Evolutionary conservation across 257 asterid species (phyloP), one percentile per base, ranked within the genome.

Genomic region (Scutellaria baicalensis): DNA sequence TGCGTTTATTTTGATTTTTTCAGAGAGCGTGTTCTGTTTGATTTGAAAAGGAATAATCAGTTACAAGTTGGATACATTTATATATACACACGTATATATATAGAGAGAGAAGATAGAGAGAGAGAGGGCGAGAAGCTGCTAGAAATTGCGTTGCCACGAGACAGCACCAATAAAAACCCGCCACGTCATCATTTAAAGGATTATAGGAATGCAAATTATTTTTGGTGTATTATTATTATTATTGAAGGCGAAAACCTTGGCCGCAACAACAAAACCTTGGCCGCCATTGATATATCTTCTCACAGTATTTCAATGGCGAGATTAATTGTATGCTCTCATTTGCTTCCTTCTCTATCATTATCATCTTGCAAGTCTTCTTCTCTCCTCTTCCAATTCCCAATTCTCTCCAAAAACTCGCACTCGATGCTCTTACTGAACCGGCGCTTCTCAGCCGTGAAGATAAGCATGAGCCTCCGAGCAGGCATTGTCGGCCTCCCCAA

Each of bases 401-500:
- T 42, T 52, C 77, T 72, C 21, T 73, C 84, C 8, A 80, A 82
- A 67, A 49, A 83, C 70, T 68, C 89, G 60, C 76, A 52, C 2
- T 70, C 89, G 11, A 48, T 69, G 58, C 64, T 83, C 59, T 59
- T 77, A 48, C 57, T 75, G 31, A 84, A 81, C 70, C 84, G 96
- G 69, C 84, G 83, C 18, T 86, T 81, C 66, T 77, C 96, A 1
- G 84, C 87, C 5, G 79, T 89, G 6, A 91, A 83, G 85, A 82
- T 93, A 68, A 86, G 84, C 87, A 91, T 93, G 99, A 93, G 96
- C 76, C 71, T 93, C 76, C 79, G 80, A 76, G 97, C 99, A 68
- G 97, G 99, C 79, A 93, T 93, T 68, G 99, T 93, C 36, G 97
- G 99, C 44, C 97, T 93, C 61, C 97, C 98, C 63, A 93, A 93